Conservation (phyloP, 208 protist genomes). For the Leishmania amazonensis region DNA sequence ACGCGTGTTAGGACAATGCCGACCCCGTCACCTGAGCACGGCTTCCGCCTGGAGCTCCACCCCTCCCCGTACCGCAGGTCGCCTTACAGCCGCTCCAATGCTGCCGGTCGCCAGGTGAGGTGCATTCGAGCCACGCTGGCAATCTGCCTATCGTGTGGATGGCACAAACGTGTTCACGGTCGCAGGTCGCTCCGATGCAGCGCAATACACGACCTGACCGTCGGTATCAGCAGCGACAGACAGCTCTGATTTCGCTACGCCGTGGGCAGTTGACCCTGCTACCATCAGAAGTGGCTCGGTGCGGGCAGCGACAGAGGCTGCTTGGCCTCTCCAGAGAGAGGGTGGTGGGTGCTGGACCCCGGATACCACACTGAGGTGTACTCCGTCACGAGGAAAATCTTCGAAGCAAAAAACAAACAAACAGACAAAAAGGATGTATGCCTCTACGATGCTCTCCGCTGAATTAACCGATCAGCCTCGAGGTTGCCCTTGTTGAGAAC, state of each 20-base stretch:
- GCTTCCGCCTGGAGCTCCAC: not conserved
- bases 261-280: not conserved
- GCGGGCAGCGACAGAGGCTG: not conserved
- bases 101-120: not conserved
- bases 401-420: not conserved
- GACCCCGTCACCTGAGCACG: not conserved
- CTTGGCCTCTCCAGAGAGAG: not conserved
- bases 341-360: not conserved
- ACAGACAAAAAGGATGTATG: not conserved
- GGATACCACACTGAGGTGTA: not conserved
- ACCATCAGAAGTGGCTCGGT: not conserved
- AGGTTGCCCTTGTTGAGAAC: slow-evolving; percentile 86
- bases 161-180: not conserved
- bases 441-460: slow-evolving; percentile 30
- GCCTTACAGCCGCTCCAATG: not conserved
- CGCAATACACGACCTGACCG: not conserved
- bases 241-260: not conserved
- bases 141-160: not conserved
- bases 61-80: not conserved
- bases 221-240: not conserved
- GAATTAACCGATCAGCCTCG: slow-evolving; percentile 77
- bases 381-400: not conserved
- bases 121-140: not conserved
- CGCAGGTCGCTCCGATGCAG: not conserved
- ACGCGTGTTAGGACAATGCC: not conserved